Evolutionary conservation across 2,329 filamentous ascomycete species (phyloP), one percentile per base, ranked within the genome.

Genomic region (Calonectria henricotiae): DNA sequence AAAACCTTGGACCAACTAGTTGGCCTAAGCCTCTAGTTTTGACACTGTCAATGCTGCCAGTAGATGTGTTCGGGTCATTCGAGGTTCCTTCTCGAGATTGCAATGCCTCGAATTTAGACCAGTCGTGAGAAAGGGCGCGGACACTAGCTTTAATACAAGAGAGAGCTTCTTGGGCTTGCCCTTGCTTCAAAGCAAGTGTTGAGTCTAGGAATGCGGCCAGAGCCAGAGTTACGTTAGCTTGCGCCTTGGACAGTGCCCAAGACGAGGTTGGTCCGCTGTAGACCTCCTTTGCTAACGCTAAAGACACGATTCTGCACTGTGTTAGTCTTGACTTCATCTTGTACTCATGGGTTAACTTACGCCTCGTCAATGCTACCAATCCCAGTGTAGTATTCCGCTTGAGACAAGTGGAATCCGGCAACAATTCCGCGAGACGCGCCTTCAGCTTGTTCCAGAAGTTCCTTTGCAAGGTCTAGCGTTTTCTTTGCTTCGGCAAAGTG

Each of bases 341-440:
- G 49, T 46, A 17, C 3, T 15, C 32, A 7, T 5, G 13, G 12
- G 35, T 64, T 41, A 43, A 82, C 82, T 77, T 78, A 85, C 79
- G 89, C 92, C 81, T 92, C 90, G 11, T 91, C 87, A 17, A 89
- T 83, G 61, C 91, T 90, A 11, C 92, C 92, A 13, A 91, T 88
- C 1, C 89, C 88, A 20, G 95, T 84, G 32, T 92, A 86, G 79
- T 95, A 94, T 79, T 97, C 94, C 0, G 93, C 91, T 71, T 91
- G 90, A 0, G 91, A 89, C 7, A 98, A 83, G 73, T 95, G 89
- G 79, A 92, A 92, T 17, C 82, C 81, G 11, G 85, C 85, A 23
- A 85, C 73, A 6, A 84, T 80, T 20, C 86, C 83, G 13, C 79
- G 79, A 2, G 84, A 82, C 3, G 79, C 71, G 0, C 77, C 77